Percentiles rank a stretch among this genome's conserved stretches.
Evolutionary conservation across 805 yeast genomes (phyloP).

Genomic region (Candida silvatica): DNA sequence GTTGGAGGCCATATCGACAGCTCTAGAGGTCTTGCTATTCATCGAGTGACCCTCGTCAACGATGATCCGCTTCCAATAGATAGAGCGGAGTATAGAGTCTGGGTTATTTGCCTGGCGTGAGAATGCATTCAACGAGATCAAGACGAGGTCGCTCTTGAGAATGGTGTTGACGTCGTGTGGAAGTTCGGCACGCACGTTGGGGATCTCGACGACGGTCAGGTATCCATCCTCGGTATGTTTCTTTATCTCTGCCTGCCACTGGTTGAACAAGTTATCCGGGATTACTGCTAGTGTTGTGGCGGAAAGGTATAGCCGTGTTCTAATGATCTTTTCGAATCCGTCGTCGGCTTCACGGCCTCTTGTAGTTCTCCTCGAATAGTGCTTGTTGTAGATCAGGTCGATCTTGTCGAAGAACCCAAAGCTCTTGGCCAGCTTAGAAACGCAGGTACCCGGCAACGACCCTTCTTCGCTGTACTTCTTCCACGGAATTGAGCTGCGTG

Average conservation of each 20-base stretch:
- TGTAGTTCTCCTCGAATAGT: neutral
- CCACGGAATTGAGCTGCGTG: constrained; percentile 51
- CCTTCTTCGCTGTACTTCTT: constrained; percentile 30
- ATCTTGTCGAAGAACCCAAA: constrained; percentile 38
- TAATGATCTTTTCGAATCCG: constrained; percentile 6
- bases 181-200: constrained; percentile 8
- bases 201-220: constrained; percentile 28
- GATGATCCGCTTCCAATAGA: constrained; percentile 62
- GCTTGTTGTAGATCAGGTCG: constrained; percentile 4
- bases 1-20: constrained; percentile 38
- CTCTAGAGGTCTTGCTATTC: constrained; percentile 41
- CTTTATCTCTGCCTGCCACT: constrained; percentile 51
- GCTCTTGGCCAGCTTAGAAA: constrained; percentile 22
- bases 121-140: constrained; percentile 40
- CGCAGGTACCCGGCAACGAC: constrained; percentile 35
- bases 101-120: constrained; percentile 28
- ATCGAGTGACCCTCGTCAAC: constrained; percentile 73
- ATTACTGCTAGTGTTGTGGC: constrained; percentile 50
- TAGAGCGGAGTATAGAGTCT: constrained; percentile 28
- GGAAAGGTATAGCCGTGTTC: constrained; percentile 33
- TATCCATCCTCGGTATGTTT: constrained; percentile 40
- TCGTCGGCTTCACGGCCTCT: neutral
- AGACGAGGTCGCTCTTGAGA: constrained; percentile 39
- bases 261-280: constrained; percentile 60
- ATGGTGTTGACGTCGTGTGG: constrained; percentile 27